Conservation (phyloP, 305 asterid genomes). For the Fraxinus floribunda region DNA sequence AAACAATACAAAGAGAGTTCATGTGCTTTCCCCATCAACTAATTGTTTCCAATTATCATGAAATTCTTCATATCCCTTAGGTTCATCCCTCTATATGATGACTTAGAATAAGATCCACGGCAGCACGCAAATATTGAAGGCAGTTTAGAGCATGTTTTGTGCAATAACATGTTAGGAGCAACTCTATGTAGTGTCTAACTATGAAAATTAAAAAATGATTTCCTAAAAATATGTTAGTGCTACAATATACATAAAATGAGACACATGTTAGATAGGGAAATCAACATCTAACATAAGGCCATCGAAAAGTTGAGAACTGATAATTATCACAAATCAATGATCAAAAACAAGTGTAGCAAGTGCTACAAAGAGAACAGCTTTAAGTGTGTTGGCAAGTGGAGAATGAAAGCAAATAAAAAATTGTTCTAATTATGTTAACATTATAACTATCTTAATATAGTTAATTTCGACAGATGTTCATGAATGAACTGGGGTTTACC, state of each 20-base stretch:
- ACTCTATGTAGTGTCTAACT: not conserved
- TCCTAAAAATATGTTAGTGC: not conserved
- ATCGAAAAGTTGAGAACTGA: not conserved
- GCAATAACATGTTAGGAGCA: not conserved
- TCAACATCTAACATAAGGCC: not conserved
- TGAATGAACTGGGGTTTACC: not conserved
- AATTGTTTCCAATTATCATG: not conserved
- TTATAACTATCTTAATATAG: not conserved
- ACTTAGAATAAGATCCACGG: not conserved
- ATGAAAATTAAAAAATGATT: not conserved
- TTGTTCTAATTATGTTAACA: not conserved
- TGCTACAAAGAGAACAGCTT: not conserved
- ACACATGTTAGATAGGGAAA: not conserved
- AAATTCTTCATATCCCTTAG: not conserved
- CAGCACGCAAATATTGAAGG: not conserved
- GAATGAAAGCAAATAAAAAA: conserved; percentile 3
- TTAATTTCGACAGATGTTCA: not conserved
- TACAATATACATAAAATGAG: not conserved
- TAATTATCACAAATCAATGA: not conserved
- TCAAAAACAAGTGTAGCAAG: not conserved
- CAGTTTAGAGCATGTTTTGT: conserved; percentile 8
- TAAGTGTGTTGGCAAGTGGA: not conserved
- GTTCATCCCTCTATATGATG: not conserved
- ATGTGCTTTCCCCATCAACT: not conserved
- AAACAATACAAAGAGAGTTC: not conserved